Conservation (phyloP, 805 yeast species). For the Pichia cephalocereana region DNA sequence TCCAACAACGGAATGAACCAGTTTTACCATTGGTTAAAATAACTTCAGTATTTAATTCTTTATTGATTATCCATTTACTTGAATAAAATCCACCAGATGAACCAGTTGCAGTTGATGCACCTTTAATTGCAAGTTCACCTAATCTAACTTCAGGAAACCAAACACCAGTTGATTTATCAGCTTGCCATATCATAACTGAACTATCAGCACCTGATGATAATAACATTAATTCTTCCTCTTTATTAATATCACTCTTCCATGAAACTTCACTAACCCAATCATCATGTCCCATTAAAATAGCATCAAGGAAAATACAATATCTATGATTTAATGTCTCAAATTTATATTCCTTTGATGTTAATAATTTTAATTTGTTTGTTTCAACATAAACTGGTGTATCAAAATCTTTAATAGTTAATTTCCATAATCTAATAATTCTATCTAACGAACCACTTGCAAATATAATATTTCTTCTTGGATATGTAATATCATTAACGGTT, state of each 20-base stretch:
- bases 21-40: constrained; percentile 83
- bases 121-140: constrained; percentile 91
- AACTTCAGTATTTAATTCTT: constrained; percentile 28
- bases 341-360: constrained; percentile 67
- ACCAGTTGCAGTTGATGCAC: constrained; percentile 98
- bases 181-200: constrained; percentile 88
- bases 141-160: constrained; percentile 78
- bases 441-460: constrained; percentile 93
- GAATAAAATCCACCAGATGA: constrained; percentile 66
- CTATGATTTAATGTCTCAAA: constrained; percentile 34
- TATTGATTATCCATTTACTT: constrained; percentile 55
- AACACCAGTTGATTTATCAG: constrained; percentile 76
- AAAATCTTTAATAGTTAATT: constrained; percentile 48
- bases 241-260: constrained; percentile 57
- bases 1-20: constrained; percentile 86
- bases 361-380: constrained; percentile 37
- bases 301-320: constrained; percentile 68
- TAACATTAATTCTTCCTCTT: constrained; percentile 35
- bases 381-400: constrained; percentile 40
- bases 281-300: constrained; percentile 94
- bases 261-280: constrained; percentile 87
- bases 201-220: constrained; percentile 90
- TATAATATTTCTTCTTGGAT: constrained; percentile 39
- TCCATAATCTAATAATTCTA: constrained; percentile 86
- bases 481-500: not conserved